Percentiles rank a stretch among this genome's conserved stretches.
These are phyloP conservation scores for Trametes sp. DNA, from an alignment of 1,284 basidiomycete species.

Conservation along the genomic window DNA sequence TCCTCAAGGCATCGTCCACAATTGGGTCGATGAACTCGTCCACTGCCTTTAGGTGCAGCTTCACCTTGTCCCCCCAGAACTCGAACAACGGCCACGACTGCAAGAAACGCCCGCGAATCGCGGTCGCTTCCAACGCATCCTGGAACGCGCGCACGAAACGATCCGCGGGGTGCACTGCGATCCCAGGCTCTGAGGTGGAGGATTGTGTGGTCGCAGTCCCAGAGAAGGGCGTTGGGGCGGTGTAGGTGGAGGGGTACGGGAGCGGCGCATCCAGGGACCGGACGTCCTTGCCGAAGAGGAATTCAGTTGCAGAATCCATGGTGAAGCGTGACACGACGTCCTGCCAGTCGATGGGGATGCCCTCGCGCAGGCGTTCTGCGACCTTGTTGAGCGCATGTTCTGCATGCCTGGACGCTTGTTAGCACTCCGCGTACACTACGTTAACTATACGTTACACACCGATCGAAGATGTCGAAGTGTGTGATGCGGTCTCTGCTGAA, in stretches of 20 bases:
- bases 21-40: constrained; percentile 61
- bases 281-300: constrained; percentile 48
- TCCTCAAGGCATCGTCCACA: constrained; percentile 51
- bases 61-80: constrained; percentile 52
- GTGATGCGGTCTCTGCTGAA: constrained; percentile 56
- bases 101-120: constrained; percentile 44
- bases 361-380: constrained; percentile 47
- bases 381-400: constrained; percentile 42
- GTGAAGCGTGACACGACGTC: constrained; percentile 49
- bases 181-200: background rate
- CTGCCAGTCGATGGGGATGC: constrained; percentile 59
- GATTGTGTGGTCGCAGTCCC: background rate
- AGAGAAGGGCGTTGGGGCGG: background rate
- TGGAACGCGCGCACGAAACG: constrained; percentile 38
- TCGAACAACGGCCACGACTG: constrained; percentile 60
- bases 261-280: constrained; percentile 42
- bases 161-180: constrained; percentile 38
- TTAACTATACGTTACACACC: constrained; percentile 6
- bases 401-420: constrained; percentile 33
- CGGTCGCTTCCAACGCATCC: constrained; percentile 48
- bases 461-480: constrained; percentile 59
- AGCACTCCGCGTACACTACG: background rate
- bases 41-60: constrained; percentile 54
- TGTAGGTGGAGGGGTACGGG: constrained; percentile 35
- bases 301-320: constrained; percentile 49